Base-by-base conservation (phyloP, 345 rosid genomes). In the Ceriops zippeliana region DNA sequence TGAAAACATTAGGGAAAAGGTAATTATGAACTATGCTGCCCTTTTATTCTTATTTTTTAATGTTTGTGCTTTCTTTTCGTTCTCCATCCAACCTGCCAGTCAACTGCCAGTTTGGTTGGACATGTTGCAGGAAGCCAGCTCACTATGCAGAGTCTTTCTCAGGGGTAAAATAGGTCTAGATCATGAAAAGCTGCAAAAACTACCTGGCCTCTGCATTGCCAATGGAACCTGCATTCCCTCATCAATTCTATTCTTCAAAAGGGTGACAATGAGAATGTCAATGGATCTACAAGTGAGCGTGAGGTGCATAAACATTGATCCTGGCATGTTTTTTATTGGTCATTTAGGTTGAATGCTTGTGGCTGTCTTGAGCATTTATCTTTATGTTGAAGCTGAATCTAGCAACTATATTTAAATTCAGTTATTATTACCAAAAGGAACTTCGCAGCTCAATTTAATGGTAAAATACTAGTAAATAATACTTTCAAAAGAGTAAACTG, bases 81-180 rank as follows among this genome's bases (percentile, higher is more conserved):
- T 78, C 32, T 51, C 68, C 66, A 57, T 49, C 75, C 11, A 46
- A 57, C 35, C 70, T 69, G 67, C 72, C 51, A 66, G 65, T 76
- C 61, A 57, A 68, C 30, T 58, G 37, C 52, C 65, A 16, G 67
- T 66, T 49, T 82, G 78, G 73, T 75, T 76, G 84, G 69, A 34
- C 21, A 32, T 64, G 57, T 52, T 76, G 80, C 81, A 85, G 86
- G 82, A 76, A 73, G 70, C 61, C 19, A 67, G 75, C 67, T 70
- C 69, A 22, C 65, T 85, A 2, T 82, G 84, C 65, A 67, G 76
- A 76, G 79, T 85, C 35, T 70, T 76, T 64, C 70, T 58, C 58
- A 60, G 65, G 17, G 47, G 38, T 68, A 66, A 32, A 27, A 64
- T 38, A 58, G 67, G 63, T n/a, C 52, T 38, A 31, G 49, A 37